These are phyloP conservation scores for Lactifluus hygrophoroides DNA, from an alignment of 768 basidiomycete genomes.

Conservation along the genomic window DNA sequence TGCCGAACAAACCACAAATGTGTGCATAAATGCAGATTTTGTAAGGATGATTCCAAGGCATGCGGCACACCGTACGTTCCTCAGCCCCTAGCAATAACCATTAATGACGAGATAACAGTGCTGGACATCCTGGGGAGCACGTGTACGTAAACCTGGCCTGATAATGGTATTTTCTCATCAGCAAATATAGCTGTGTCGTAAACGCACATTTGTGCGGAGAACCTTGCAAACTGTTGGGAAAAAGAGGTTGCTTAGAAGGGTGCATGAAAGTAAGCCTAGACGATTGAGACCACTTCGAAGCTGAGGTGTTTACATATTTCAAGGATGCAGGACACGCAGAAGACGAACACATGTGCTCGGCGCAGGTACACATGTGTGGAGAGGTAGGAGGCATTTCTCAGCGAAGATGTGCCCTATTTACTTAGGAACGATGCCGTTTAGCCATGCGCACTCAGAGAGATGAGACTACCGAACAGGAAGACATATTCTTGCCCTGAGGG, in stretches of 20 bases:
- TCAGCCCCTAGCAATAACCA: no score
- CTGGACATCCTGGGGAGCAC: slow-evolving; percentile 48
- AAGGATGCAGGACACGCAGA: slow-evolving; percentile 42
- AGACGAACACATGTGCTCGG: slow-evolving; percentile 46
- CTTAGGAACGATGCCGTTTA: background rate
- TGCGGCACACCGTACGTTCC: slow-evolving; percentile 42
- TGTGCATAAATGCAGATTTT: slow-evolving; percentile 35
- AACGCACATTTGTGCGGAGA: slow-evolving; percentile 46
- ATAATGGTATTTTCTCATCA: background rate
- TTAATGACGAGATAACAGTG: slow-evolving; percentile 28
- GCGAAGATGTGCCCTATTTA: no score
- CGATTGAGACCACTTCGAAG: background rate
- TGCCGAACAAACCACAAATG: slow-evolving; percentile 46
- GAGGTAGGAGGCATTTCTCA: slow-evolving; percentile 30
- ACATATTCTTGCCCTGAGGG: slow-evolving; percentile 11
- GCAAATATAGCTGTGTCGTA: slow-evolving; percentile 36
- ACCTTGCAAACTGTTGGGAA: slow-evolving; percentile 37
- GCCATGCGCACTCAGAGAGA: slow-evolving; percentile 16
- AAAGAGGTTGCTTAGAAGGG: slow-evolving; percentile 40
- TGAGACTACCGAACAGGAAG: background rate
- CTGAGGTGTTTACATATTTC: background rate
- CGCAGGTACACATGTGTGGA: slow-evolving; percentile 48
- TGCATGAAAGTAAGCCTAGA: slow-evolving; percentile 47
- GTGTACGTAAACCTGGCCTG: slow-evolving; percentile 31
- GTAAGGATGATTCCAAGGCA: slow-evolving; percentile 27